phyloP scores from a whole-genome alignment of 352 stramenopile species.

The Elongisporangium senticosum region DNA sequence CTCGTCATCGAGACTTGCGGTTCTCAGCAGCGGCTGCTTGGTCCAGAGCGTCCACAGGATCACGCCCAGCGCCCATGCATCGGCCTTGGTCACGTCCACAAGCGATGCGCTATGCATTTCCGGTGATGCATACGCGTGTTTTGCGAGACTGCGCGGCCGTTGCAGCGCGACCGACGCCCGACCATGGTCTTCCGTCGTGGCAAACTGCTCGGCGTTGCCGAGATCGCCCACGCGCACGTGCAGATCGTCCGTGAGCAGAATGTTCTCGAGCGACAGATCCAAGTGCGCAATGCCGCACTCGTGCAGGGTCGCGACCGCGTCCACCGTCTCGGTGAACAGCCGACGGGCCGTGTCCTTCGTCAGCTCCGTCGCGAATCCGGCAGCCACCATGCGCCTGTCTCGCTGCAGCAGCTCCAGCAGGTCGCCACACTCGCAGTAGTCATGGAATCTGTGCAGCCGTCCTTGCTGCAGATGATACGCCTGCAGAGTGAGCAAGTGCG shows the following conservation, averaged over 20 bases:
- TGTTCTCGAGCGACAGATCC: conserved; percentile 94
- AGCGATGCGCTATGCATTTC: conserved; percentile 37
- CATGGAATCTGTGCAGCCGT: conserved; percentile 54
- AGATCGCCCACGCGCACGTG: conserved; percentile 88
- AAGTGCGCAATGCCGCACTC: conserved; percentile 83
- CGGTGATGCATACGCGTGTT: conserved; percentile 62
- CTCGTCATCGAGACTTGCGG: conserved; percentile 36
- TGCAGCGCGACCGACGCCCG: conserved; percentile 20
- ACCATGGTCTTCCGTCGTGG: conserved; percentile 2
- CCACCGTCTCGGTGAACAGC: conserved; percentile 74
- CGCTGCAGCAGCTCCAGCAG: conserved; percentile 46
- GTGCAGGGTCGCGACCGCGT: conserved; percentile 84
- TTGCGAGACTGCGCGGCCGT: conserved; percentile 23
- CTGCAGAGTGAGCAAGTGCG: conserved; percentile 48
- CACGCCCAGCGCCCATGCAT: conserved; percentile 69
- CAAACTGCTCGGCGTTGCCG: conserved; percentile 64
- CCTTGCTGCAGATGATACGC: conserved; percentile 42
- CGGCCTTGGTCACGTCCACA: conserved; percentile 47
- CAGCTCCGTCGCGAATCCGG: conserved; percentile 22
- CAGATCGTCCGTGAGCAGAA: conserved; percentile 85
- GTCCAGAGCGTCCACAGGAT: conserved; percentile 64
- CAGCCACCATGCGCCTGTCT: conserved; percentile 29
- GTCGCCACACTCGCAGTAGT: conserved; percentile 62
- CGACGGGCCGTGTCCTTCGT: conserved; percentile 30
- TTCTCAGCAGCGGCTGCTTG: conserved; percentile 49